Base-by-base conservation (phyloP, 306 rosid species). In the Rosa multiflora region DNA sequence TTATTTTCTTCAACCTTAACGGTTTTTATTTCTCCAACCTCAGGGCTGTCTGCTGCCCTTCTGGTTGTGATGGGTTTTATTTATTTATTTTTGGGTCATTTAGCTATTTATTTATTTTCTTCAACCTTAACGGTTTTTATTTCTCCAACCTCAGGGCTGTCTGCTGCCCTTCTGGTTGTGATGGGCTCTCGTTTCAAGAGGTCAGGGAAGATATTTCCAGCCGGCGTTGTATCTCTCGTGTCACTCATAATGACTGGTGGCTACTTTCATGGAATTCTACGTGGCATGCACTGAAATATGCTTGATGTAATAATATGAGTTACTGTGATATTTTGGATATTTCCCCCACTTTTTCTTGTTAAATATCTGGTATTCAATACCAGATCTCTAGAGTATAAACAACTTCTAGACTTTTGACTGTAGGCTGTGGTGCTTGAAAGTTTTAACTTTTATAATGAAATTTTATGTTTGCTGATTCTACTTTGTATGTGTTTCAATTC, bases 181-280 rank as follows among this genome's bases (percentile, higher is more conserved):
- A 96, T 96, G 99, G 99, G 99, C 67, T 84, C 96, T 77, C 99
- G 99, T 47, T 96, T 89, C 80, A 93, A 87, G 92, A 90, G 85
- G 53, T 96, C 99, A 10, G 94, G 99, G 78, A 96, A 96, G 90
- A 79, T 96, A 32, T 91, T 96, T 86, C 99, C 99, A 8, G 99
- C 99, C 6, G 99, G 99, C 10, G 92, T 93, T 51, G 96, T 96
- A 37, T 90, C 99, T n/a, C 87, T 96, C 40, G 91, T 93, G 71
- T 96, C 99, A 1, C 83, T 96, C 66, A 47, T 91, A 77, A 96
- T 96, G 99, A 88, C 98, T 0, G 98, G 94, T 62, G 98, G 99
- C 80, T 96, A 93, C 91, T 73, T 96, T 69, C 99, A 96, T 83
- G 99, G 99, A 84, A 91, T 96, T 72, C 72, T 91, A 69, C 99